Evolutionary conservation across 768 basidiomycete species (phyloP), one percentile per base, ranked within the genome.

Genomic region (Lentinus brumalis): DNA sequence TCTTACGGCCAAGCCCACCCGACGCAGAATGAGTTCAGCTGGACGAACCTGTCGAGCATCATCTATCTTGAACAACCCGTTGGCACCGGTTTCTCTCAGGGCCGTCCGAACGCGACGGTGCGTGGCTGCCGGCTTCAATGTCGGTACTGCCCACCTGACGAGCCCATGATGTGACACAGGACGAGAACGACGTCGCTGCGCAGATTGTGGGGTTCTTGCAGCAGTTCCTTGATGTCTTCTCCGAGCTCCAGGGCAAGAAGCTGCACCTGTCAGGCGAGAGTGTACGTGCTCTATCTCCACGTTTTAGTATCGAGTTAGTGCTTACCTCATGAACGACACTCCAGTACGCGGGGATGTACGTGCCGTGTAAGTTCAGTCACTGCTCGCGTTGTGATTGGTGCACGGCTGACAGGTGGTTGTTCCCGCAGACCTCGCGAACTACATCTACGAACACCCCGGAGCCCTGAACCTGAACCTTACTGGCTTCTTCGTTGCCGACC

Each of bases 41-140:
- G 90, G 90, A 91, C 90, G 0, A 92, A 91, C 67, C 77, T 92
- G 8, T 89, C 88, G 2, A 89, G 86, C 56, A 73, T 91, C 7
- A 74, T 91, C 16, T 92, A 82, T 78, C 83, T 92, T 11, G 91
- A 92, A 63, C 91, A 91, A 64, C 90, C 90, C 3, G 85, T 92
- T 32, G 90, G 90, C 5, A 91, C 89, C 5, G 90, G 90, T 0
- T 92, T 86, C 70, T 87, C 87, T 2, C 87, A 87, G 61, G 90
- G 90, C 16, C 76, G 62, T 14, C 88, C 90, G 0, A 83, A 86
- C 59, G 85, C 86, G 41, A 61, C 56, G 46, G 77, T 77, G 58
- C 39, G 70, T 57, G 4, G 31, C 29, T 3, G 16, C 31, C 29
- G 15, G 30, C 4, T 12, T 11, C 6, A 12, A 51, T 12, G 15